These are phyloP conservation scores for Leccinum boreale DNA, from an alignment of 768 basidiomycete genomes.

Conservation along the genomic window DNA sequence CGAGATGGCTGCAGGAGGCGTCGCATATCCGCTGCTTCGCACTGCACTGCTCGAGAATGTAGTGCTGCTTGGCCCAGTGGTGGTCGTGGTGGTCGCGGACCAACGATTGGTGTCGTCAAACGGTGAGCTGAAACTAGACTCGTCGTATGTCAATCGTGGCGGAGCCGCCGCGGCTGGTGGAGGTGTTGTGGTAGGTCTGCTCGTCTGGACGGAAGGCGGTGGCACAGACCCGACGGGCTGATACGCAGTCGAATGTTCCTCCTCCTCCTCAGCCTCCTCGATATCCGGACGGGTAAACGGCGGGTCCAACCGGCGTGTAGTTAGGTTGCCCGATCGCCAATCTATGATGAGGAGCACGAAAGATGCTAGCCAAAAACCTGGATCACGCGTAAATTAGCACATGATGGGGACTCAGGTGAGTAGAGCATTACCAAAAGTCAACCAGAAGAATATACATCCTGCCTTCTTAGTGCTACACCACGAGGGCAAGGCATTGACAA, in stretches of 20 bases:
- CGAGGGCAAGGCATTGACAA: slow-evolving; percentile 61
- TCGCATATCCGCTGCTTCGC: slow-evolving; percentile 26
- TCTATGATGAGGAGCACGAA: slow-evolving; percentile 63
- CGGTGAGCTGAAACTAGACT: slow-evolving; percentile 30
- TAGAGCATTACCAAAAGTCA: slow-evolving; percentile 57
- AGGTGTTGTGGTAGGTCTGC: slow-evolving; percentile 17
- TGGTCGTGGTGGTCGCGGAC: slow-evolving; percentile 31
- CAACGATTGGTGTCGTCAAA: slow-evolving; percentile 58
- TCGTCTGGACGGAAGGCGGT: slow-evolving; percentile 32
- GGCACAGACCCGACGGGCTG: slow-evolving; percentile 37
- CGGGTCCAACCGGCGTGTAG: slow-evolving; percentile 56
- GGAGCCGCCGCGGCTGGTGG: slow-evolving; percentile 9
- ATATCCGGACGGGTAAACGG: slow-evolving; percentile 66
- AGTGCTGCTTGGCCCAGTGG: slow-evolving; percentile 25
- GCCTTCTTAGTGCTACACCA: slow-evolving; percentile 96
- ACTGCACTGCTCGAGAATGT: slow-evolving; percentile 19
- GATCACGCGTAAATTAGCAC: slow-evolving; percentile 7
- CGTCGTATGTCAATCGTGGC: slow-evolving; percentile 26
- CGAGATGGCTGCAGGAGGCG: slow-evolving; percentile 35
- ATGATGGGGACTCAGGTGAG: not conserved
- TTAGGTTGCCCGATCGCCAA: slow-evolving; percentile 69
- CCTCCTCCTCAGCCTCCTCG: slow-evolving; percentile 49
- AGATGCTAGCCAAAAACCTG: slow-evolving; percentile 76
- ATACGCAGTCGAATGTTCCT: slow-evolving; percentile 48
- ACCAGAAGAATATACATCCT: slow-evolving; percentile 86